Evolutionary conservation across 345 rosid species (phyloP).

Genomic region (Citrus sp.): DNA sequence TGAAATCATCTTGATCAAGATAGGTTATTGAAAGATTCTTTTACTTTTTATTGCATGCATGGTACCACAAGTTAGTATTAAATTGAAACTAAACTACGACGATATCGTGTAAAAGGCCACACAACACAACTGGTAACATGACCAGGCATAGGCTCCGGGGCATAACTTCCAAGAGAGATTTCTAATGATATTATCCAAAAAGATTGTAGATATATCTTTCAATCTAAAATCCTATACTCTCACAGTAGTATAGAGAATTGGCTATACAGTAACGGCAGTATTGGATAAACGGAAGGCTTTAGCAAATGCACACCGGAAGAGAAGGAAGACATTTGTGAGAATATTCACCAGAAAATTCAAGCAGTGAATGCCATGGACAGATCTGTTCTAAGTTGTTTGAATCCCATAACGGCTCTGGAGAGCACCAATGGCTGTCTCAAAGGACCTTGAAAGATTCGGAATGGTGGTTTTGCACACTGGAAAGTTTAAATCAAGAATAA

Average conservation of each 20-base stretch:
- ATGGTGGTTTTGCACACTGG: slow-evolving; percentile 51
- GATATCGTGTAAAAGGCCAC: too few species aligned
- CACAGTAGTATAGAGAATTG: neutral
- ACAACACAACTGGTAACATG: too few species aligned
- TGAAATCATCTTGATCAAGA: neutral
- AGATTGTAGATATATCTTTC: too few species aligned
- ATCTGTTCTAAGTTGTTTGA: slow-evolving; percentile 19
- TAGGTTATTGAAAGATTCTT: neutral
- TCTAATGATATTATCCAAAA: too few species aligned
- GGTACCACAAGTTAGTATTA: slow-evolving; percentile 11
- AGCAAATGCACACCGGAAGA: neutral
- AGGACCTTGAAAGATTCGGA: slow-evolving; percentile 42
- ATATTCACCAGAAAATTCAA: neutral
- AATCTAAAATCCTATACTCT: too few species aligned
- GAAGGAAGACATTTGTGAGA: neutral
- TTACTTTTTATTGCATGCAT: neutral
- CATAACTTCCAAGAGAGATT: too few species aligned
- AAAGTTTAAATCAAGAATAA: slow-evolving; percentile 7
- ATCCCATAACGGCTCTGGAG: slow-evolving; percentile 40
- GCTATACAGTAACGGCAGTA: neutral
- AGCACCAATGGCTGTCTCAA: slow-evolving; percentile 36
- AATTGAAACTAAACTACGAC: too few species aligned
- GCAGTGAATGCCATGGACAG: neutral
- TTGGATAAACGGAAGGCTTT: neutral
- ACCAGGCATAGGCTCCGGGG: too few species aligned